These are phyloP conservation scores for Euphorbia pulcherrima DNA, from an alignment of 345 rosid species.

Conservation along the genomic window DNA sequence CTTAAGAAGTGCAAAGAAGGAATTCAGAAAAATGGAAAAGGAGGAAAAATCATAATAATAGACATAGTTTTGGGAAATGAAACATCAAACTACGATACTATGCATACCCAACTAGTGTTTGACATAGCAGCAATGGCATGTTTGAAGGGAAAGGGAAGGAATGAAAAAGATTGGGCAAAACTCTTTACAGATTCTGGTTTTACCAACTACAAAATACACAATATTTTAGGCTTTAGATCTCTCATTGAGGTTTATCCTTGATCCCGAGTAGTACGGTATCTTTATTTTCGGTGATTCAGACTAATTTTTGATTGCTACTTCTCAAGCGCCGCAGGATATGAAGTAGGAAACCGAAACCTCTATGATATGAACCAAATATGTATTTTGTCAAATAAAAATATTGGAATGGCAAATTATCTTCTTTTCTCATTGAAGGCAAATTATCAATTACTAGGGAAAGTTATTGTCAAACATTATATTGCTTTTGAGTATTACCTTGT, in stretches of 20 bases:
- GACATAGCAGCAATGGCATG: neutral
- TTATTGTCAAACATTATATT: too few species aligned
- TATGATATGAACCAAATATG: too few species aligned
- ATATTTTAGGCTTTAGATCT: neutral
- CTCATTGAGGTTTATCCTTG: slow-evolving; percentile 3
- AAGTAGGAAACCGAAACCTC: too few species aligned
- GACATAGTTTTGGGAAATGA: slow-evolving; percentile 4
- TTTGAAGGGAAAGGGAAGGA: neutral
- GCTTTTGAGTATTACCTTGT: too few species aligned
- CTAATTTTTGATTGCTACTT: too few species aligned
- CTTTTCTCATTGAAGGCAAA: too few species aligned
- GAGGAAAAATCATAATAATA: slow-evolving; percentile 2
- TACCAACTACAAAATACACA: neutral
- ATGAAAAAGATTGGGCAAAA: slow-evolving; percentile 2
- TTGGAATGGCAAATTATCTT: too few species aligned
- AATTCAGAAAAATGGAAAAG: neutral
- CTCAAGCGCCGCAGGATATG: too few species aligned
- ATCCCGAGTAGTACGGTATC: too few species aligned
- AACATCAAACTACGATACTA: neutral
- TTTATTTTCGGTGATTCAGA: too few species aligned
- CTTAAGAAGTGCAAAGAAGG: slow-evolving; percentile 4
- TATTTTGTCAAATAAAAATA: too few species aligned
- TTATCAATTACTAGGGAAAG: too few species aligned
- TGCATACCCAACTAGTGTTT: slow-evolving; percentile 17
- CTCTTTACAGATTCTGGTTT: slow-evolving; percentile 6